phyloP scores from a whole-genome alignment of 106 monocot genomes.

The Cymbidium sinense region DNA sequence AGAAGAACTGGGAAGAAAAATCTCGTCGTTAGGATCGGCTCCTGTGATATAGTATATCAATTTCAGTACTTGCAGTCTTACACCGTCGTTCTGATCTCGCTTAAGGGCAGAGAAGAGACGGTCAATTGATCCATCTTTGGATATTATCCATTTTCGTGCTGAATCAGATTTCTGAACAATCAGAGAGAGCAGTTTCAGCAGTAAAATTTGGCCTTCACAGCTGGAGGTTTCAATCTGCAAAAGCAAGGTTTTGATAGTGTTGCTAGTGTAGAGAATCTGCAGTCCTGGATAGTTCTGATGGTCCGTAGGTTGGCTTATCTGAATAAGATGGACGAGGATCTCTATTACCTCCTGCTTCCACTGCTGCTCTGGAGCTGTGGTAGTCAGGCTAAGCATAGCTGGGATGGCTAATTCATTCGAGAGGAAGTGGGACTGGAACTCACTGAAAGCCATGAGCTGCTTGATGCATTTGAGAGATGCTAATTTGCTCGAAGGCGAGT shows the following conservation, averaged over 20 bases:
- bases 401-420: constrained; percentile 1
- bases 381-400: constrained; percentile 1
- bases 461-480: constrained; percentile 13
- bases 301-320: not conserved
- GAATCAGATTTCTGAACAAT: constrained; percentile 9
- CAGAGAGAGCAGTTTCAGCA: not conserved
- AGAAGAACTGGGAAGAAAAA: constrained; percentile 15
- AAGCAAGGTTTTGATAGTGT: constrained; percentile 11
- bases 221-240: not conserved
- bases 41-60: not conserved
- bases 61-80: constrained; percentile 8
- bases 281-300: not conserved
- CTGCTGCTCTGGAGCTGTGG: not conserved
- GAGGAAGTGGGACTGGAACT: constrained; percentile 1
- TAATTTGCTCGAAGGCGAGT: not conserved
- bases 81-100: not conserved
- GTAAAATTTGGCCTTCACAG: not conserved
- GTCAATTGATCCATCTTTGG: not conserved
- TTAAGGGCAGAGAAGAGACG: constrained; percentile 4
- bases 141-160: constrained; percentile 6
- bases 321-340: constrained; percentile 4
- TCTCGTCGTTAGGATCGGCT: not conserved
- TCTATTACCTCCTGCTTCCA: constrained; percentile 9
- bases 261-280: constrained; percentile 5
- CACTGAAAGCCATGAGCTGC: not conserved